Evolutionary conservation across 83 land plant species (phyloP), one percentile per base, ranked within the genome.

Genomic region (Picea abies): DNA sequence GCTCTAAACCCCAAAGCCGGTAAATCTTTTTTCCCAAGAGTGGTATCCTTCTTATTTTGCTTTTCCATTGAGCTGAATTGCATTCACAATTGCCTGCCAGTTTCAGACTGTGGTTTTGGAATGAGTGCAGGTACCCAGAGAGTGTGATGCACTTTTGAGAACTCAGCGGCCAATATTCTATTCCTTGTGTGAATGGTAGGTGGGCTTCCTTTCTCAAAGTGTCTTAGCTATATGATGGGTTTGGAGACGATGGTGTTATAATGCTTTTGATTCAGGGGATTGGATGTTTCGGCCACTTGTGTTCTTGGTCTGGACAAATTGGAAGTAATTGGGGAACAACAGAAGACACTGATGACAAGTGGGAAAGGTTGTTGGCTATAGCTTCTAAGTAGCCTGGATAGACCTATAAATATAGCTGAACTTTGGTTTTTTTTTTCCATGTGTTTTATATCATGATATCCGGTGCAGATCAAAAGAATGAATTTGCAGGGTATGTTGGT

Each of bases 151-250:
- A 60, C 81, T 93, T 47, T 65, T 87, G 79, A 89, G 80, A 6
- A 63, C 91, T 3, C 88, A 88, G 4, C 82, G 95, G 2, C 85
- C 90, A 1, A 93, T 93, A 49, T 88, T 91, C 68, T 93, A 82
- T 78, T 93, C 95, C 7, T 41, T 93, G 9, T 93, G 95, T 86
- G 95, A 93, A 89, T 91, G 95, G 95, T 90, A 83, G 19, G 66
- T 79, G 26, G 5, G 25, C 12, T 19, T 29, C 19, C 23, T 26
- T 67, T 20, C 2, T 22, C 11, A 22, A 20, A 22, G 70, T 67
- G 70, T 20, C 2, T 11, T 67, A 16, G 8, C 70, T 10, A 67
- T 67, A 22, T 67, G 14, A 14, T 8, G 70, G 80, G 61, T 19
- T 80, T 63, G 85, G 37, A 14, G 60, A 29, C 52, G 11, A 11